Percentiles rank a stretch among this genome's conserved stretches.
phyloP scores from a whole-genome alignment of 2,329 filamentous ascomycete species.

The Hymenoscyphus scutula region DNA sequence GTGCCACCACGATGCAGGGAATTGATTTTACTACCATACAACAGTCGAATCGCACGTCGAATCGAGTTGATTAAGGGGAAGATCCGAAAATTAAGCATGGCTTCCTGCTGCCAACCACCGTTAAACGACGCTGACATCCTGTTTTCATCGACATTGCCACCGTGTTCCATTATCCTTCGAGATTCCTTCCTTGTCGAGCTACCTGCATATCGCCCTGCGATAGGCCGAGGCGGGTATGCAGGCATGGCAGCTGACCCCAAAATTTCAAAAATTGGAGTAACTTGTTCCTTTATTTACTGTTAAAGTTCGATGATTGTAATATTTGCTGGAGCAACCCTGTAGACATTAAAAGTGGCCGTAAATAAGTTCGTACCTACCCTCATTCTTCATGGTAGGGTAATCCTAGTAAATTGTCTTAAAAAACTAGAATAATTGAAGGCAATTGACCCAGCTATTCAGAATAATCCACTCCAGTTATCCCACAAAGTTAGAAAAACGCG shows the following conservation, averaged over 20 bases:
- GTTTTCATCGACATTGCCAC: background rate
- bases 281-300: too few relatives aligned
- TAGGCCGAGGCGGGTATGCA: background rate
- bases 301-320: too few relatives aligned
- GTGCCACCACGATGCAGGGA: background rate
- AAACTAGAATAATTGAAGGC: too few relatives aligned
- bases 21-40: background rate
- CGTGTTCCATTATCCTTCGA: conserved; percentile 2
- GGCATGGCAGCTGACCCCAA: background rate
- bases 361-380: too few relatives aligned
- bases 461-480: too few relatives aligned
- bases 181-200: conserved; percentile 1
- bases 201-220: background rate
- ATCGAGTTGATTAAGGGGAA: background rate
- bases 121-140: background rate
- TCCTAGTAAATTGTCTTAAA: too few relatives aligned
- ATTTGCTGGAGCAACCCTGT: too few relatives aligned
- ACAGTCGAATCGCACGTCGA: too few relatives aligned
- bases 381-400: too few relatives aligned
- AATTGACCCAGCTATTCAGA: too few relatives aligned
- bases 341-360: too few relatives aligned
- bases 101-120: background rate
- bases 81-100: background rate
- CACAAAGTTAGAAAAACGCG: too few relatives aligned
- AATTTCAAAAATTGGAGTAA: background rate